Base-by-base conservation (phyloP, 371 early-diverging fungal species). In the Thermomucor indicae-seudaticae region DNA sequence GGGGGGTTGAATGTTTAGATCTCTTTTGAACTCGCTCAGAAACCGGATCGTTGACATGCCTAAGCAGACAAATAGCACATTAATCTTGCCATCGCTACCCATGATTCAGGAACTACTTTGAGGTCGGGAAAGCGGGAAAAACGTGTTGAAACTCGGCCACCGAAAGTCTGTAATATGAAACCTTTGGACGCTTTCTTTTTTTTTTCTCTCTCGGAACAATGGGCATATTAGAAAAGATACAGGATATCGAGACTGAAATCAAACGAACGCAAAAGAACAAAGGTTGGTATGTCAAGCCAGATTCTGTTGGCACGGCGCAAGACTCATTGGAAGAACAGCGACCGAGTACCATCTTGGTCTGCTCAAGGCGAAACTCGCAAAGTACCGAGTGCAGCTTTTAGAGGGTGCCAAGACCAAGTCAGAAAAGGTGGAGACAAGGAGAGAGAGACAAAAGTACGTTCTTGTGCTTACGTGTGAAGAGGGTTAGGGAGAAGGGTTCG, bases 271-370 rank as follows among this genome's bases (percentile, higher is more conserved):
- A 94, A 70, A 93, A 92, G 75, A 93, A 93, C 71, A 93, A 92
- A 67, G 89, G 79, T 79, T 51, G 34, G 38, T 3, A 24, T 40
- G 7, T 17, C 10, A 1, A 3, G 3, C 4, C 22, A 20, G 37
- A 22, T 17, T 20, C n/a, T 27, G 17, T 25, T 17, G 25, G 20
- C n/a, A 30, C 32, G 30, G 50, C n/a, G 25, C 0, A n/a, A 16
- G 23, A 20, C 14, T 39, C 25, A 31, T 23, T 45, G 23, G 2
- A 7, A 43, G 12, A 38, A 17, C 27, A 77, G 77, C 98, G 34
- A 99, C 99, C 54, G 92, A 94, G 64, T 87, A 93, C 75, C 99
- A 98, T 79, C 81, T 98, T 47, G 99, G 99, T 64, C 75, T 97
- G 51, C 78, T 99, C 49, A 99, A 95, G 71, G 94, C 92, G 37